These are phyloP conservation scores for Physocladia obscura DNA, from an alignment of 192 early-diverging fungal species.

Conservation along the genomic window DNA sequence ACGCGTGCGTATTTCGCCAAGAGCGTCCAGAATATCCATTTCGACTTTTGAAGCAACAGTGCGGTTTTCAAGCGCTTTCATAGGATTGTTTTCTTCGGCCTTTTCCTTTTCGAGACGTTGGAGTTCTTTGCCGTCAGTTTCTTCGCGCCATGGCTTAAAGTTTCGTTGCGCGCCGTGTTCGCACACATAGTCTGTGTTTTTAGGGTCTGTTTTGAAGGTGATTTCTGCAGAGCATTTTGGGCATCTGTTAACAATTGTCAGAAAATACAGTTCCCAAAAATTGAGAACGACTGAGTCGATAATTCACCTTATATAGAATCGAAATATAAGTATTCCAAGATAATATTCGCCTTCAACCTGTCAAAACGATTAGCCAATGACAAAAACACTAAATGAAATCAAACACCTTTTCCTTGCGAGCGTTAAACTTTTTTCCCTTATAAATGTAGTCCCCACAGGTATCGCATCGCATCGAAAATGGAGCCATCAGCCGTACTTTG, in stretches of 20 bases:
- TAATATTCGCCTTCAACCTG: constrained; percentile 45
- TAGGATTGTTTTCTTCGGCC: constrained; percentile 90
- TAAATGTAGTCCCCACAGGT: constrained; percentile 96
- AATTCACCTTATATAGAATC: constrained; percentile 60
- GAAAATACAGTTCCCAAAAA: background rate
- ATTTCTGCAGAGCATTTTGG: constrained; percentile 95
- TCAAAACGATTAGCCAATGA: background rate
- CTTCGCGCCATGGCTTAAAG: constrained; percentile 92
- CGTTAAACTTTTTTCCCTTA: constrained; percentile 98
- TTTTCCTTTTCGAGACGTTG: constrained; percentile 58
- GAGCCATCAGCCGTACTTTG: constrained; percentile 97
- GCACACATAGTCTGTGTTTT: constrained; percentile 91
- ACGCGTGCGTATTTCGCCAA: constrained; percentile 89
- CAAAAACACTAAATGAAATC: constrained; percentile 26
- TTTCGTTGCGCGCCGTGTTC: constrained; percentile 91
- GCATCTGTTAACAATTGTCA: constrained; percentile 56
- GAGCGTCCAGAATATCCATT: constrained; percentile 95
- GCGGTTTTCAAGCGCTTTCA: constrained; percentile 90
- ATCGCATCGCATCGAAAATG: constrained; percentile 97
- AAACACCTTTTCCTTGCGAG: constrained; percentile 85
- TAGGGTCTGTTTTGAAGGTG: constrained; percentile 96
- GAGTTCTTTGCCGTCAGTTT: constrained; percentile 58
- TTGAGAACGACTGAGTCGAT: background rate
- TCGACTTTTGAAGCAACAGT: constrained; percentile 92
- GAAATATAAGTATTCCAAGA: constrained; percentile 53